Evolutionary conservation across 805 yeast species (phyloP).

Genomic region (Ogataea degrootiae): DNA sequence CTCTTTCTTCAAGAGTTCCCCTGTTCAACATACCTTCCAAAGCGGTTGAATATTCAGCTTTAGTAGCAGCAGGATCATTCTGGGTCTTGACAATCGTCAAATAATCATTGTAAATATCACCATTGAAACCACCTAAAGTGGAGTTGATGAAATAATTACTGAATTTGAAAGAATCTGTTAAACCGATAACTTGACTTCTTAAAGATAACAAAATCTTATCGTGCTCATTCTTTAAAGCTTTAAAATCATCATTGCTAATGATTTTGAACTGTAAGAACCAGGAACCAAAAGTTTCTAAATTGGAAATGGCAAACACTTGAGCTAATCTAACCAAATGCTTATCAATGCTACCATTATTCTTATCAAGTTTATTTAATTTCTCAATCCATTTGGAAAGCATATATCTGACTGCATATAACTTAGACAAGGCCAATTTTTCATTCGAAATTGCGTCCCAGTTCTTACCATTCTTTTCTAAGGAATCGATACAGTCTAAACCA

Average conservation of each 20-base stretch:
- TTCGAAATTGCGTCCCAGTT: slow-evolving; percentile 44
- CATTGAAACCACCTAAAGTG: slow-evolving; percentile 74
- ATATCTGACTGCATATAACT: slow-evolving; percentile 47
- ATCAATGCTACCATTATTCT: slow-evolving; percentile 37
- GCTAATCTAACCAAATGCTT: slow-evolving; percentile 51
- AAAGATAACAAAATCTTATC: slow-evolving; percentile 43
- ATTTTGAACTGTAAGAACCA: slow-evolving; percentile 63
- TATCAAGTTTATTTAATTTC: slow-evolving; percentile 20
- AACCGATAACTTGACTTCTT: slow-evolving; percentile 67
- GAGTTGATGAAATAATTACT: slow-evolving; percentile 80
- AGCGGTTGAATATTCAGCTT: slow-evolving; percentile 54
- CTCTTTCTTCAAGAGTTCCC: slow-evolving; percentile 32
- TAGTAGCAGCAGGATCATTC: slow-evolving; percentile 47
- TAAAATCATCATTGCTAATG: slow-evolving; percentile 45
- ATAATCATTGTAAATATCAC: slow-evolving; percentile 79
- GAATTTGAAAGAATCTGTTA: slow-evolving; percentile 80
- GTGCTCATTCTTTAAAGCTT: slow-evolving; percentile 35
- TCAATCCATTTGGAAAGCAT: slow-evolving; percentile 38
- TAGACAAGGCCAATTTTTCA: slow-evolving; percentile 43
- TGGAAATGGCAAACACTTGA: slow-evolving; percentile 57
- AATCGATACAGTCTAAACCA: slow-evolving; percentile 28
- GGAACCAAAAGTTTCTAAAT: slow-evolving; percentile 67
- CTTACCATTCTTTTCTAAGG: slow-evolving; percentile 30
- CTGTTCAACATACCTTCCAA: slow-evolving; percentile 36
- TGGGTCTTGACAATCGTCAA: slow-evolving; percentile 45